Evolutionary conservation across 129 eudicot species (phyloP).

Genomic region (Saposhnikovia divaricata): DNA sequence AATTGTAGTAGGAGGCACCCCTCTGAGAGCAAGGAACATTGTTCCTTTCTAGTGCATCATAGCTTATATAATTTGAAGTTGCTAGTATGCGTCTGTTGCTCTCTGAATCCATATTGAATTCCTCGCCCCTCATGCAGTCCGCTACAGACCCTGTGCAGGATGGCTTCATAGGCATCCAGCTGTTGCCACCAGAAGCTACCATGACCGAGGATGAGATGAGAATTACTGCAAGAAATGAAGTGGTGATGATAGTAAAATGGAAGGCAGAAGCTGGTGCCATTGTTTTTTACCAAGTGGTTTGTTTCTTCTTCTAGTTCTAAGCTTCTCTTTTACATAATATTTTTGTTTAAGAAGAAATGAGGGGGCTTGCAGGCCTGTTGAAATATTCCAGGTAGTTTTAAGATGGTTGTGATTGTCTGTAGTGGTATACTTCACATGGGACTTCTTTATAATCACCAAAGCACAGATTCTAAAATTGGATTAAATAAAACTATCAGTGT

Average conservation of each 20-base stretch:
- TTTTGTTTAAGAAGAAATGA: neutral
- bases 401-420: neutral
- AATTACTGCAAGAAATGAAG: neutral
- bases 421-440: neutral
- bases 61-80: conserved; percentile 57
- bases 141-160: conserved; percentile 62
- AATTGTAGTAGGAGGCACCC: conserved; percentile 86
- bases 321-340: neutral
- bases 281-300: neutral
- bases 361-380: conserved; percentile 2
- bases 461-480: no score
- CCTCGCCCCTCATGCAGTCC: conserved; percentile 65
- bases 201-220: conserved; percentile 5
- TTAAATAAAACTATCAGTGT: neutral
- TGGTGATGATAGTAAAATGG: neutral
- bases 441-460: neutral
- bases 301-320: neutral
- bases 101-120: conserved; percentile 62
- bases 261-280: conserved; percentile 8
- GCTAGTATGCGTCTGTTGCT: conserved; percentile 62
- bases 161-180: conserved; percentile 7
- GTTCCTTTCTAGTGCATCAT: conserved; percentile 63
- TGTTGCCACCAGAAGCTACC: conserved; percentile 21
- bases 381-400: neutral
- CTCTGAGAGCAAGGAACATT: conserved; percentile 68